Conservation (phyloP, 2,329 filamentous ascomycete species). For the Alternaria incomplexa region DNA sequence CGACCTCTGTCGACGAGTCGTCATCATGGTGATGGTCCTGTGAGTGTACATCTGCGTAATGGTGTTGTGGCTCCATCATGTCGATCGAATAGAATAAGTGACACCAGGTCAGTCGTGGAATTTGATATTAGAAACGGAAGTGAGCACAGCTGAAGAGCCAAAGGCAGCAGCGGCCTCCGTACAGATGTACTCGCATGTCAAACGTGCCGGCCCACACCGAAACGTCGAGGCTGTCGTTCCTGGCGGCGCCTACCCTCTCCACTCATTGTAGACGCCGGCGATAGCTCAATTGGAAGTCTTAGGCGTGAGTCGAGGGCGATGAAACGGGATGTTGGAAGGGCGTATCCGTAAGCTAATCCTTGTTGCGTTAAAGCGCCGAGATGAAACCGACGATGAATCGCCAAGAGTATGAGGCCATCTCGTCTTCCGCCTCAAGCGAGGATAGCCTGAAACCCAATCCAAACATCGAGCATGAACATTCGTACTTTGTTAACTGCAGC, state of each 20-base stretch:
- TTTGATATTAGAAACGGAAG: slow-evolving; percentile 10
- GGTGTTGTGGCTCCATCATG: slow-evolving; percentile 40
- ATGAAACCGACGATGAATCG: slow-evolving; percentile 41
- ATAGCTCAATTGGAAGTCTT: slow-evolving; percentile 8
- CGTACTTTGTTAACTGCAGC: neutral
- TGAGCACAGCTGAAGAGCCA: slow-evolving; percentile 39
- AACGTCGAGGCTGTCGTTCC: slow-evolving; percentile 29
- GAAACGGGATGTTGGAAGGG: slow-evolving; percentile 24
- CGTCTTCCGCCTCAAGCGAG: slow-evolving; percentile 25
- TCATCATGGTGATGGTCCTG: slow-evolving; percentile 36
- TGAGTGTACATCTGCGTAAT: slow-evolving; percentile 35
- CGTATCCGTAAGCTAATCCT: slow-evolving; percentile 19
- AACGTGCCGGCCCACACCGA: slow-evolving; percentile 16
- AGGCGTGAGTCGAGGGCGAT: slow-evolving; percentile 17
- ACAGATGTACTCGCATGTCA: slow-evolving; percentile 19
- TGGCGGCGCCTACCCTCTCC: slow-evolving; percentile 18
- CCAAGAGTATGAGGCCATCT: slow-evolving; percentile 39
- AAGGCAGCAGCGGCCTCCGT: slow-evolving; percentile 18
- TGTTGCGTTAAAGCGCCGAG: slow-evolving; percentile 27
- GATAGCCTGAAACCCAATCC: slow-evolving; percentile 31
- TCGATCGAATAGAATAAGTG: slow-evolving; percentile 8
- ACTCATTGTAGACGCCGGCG: slow-evolving; percentile 6
- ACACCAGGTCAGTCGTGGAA: slow-evolving; percentile 27
- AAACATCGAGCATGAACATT: slow-evolving; percentile 15
- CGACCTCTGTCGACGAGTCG: slow-evolving; percentile 43